Conservation (phyloP, 768 basidiomycete genomes). For the Tylopilus intermedius region DNA sequence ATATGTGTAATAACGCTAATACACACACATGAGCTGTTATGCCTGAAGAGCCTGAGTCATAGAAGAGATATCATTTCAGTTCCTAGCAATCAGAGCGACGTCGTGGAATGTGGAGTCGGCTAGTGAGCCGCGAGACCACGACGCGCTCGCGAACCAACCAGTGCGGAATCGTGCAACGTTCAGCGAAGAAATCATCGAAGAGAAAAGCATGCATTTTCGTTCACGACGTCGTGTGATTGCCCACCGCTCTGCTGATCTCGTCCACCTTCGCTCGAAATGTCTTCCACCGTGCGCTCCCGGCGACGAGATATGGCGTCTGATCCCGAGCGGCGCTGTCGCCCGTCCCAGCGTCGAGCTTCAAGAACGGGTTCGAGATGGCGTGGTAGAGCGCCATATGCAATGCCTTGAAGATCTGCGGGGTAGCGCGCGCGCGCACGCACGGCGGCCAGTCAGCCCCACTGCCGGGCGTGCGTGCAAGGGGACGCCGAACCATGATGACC, state of each 20-base stretch:
- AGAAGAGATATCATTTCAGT: conserved; percentile 65
- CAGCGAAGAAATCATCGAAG: neutral
- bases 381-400: conserved; percentile 84
- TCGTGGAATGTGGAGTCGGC: conserved; percentile 22
- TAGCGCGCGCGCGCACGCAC: neutral
- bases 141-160: conserved; percentile 23
- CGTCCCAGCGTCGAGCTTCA: conserved; percentile 52
- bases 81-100: conserved; percentile 19
- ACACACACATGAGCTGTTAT: no score
- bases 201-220: neutral
- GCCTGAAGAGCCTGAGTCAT: conserved; percentile 78
- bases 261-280: conserved; percentile 68
- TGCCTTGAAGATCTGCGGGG: conserved; percentile 74
- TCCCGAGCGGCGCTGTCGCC: conserved; percentile 43
- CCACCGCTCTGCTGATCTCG: conserved; percentile 61
- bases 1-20: no score
- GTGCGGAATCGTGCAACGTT: neutral
- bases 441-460: neutral
- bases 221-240: conserved; percentile 33
- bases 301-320: conserved; percentile 49
- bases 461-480: neutral
- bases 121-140: conserved; percentile 24
- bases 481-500: conserved; percentile 56
- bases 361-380: conserved; percentile 82
- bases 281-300: conserved; percentile 64